Base-by-base conservation (phyloP, 345 rosid species). In the Gossypium thurberi region DNA sequence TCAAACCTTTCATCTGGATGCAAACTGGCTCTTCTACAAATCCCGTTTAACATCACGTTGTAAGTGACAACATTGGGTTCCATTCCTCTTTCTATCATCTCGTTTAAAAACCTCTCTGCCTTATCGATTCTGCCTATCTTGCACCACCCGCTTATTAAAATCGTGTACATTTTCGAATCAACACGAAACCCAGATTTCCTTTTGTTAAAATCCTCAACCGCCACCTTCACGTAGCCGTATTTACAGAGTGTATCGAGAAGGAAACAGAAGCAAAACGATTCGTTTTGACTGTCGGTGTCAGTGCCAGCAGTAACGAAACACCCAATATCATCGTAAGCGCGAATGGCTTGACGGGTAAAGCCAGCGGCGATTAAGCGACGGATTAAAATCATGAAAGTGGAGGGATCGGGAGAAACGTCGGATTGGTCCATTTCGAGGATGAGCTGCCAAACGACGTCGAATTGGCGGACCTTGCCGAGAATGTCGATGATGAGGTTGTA, bases 291-390 rank as follows among this genome's bases (percentile, higher is more conserved):
- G 6, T 53, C 80, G 0, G 56, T 25, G 2, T 71, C 65, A 3
- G 62, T 72, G 11, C 76, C 78, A 37, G 76, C 74, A 52, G 80
- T 75, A 6, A 85, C 68, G 25, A 92, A 94, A 51, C 82, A 82
- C 0, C 80, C 80, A 79, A 89, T 89, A 25, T 92, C 98, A 43
- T 90, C 93, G 75, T 84, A 92, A 1, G 92, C 87, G 3, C 97
- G 91, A 11, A 94, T 60, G 0, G 97, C 97, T 80, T 90, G 98
- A 42, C 97, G 97, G 0, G 98, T 90, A 46, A 90, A 85, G 2
- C 98, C 98, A 0, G 97, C 93, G 0, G 93, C 87, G 56, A 91
- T 83, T 37, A 89, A 47, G 28, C 98, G 78, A n/a, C 97, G 89
- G 65, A 90, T 65, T 37, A 94, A 80, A 59, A 91, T 81, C 18